A percentile compares a stretch with the other conserved stretches of the same genome.
phyloP scores from a whole-genome alignment of 148 eudicot species.

The Rheum nobile region DNA sequence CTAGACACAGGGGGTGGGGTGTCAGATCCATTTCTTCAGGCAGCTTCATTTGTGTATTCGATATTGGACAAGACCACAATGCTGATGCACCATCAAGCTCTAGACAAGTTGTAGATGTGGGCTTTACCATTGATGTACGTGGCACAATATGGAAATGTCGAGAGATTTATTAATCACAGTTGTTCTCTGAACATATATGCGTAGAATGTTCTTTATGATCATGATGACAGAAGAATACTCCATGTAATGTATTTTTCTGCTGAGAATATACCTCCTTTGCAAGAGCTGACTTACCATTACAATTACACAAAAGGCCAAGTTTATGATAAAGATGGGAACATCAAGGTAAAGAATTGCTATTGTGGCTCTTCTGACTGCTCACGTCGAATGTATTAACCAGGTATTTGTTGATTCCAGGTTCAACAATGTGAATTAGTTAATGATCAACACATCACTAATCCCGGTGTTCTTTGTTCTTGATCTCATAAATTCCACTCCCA shows the following conservation, averaged over 20 bases:
- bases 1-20: slow-evolving; percentile 83
- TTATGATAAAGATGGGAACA: slow-evolving; percentile 50
- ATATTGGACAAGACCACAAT: slow-evolving; percentile 60
- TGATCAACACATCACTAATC: too few relatives aligned
- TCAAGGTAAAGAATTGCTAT: slow-evolving; percentile 60
- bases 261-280: slow-evolving; percentile 79
- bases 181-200: slow-evolving; percentile 89
- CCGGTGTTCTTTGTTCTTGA: too few relatives aligned
- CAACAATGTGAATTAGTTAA: too few relatives aligned
- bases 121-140: slow-evolving; percentile 90
- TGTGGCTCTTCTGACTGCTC: slow-evolving; percentile 81
- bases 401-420: too few relatives aligned
- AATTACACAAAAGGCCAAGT: slow-evolving; percentile 68
- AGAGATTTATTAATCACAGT: slow-evolving; percentile 87
- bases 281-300: slow-evolving; percentile 78
- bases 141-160: slow-evolving; percentile 54
- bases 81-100: slow-evolving; percentile 17
- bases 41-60: slow-evolving; percentile 87
- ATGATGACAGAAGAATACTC: slow-evolving; percentile 70
- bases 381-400: slow-evolving; percentile 69
- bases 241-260: slow-evolving; percentile 87
- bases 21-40: slow-evolving; percentile 77
- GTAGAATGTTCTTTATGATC: slow-evolving; percentile 77
- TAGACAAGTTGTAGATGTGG: slow-evolving; percentile 35
- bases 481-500: too few relatives aligned